phyloP scores from a whole-genome alignment of 1,284 basidiomycete species.

The Cutaneotrichosporon cavernicola region DNA sequence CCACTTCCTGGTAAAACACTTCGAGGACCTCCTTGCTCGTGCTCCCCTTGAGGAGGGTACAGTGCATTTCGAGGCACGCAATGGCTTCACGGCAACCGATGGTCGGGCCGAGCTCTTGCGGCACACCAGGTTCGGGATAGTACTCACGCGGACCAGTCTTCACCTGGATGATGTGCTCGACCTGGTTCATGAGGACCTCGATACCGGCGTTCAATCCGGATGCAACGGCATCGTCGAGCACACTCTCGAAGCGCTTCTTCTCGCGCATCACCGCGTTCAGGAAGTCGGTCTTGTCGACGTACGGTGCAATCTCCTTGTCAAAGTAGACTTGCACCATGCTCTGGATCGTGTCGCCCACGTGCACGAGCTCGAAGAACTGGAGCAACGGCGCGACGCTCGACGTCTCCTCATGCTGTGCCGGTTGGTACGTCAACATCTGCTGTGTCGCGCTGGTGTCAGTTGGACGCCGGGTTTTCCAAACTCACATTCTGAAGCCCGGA shows the following conservation, averaged over 20 bases:
- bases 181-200: constrained; percentile 93
- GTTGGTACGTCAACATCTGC: constrained; percentile 82
- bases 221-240: constrained; percentile 89
- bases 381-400: constrained; percentile 82
- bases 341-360: constrained; percentile 95
- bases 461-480: constrained; percentile 12
- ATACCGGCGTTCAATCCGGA: constrained; percentile 90
- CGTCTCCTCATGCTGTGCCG: constrained; percentile 74
- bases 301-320: constrained; percentile 84
- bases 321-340: constrained; percentile 98
- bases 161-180: constrained; percentile 85
- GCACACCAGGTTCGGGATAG: constrained; percentile 74
- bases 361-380: constrained; percentile 97
- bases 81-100: constrained; percentile 82
- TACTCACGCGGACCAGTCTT: constrained; percentile 84
- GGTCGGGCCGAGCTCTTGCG: constrained; percentile 77
- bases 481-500: constrained; percentile 79
- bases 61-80: constrained; percentile 81
- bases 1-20: constrained; percentile 96
- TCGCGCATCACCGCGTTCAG: constrained; percentile 89
- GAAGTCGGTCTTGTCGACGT: constrained; percentile 91
- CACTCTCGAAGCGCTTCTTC: constrained; percentile 92
- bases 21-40: constrained; percentile 95
- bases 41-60: constrained; percentile 82
- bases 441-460: constrained; percentile 65